Evolutionary conservation across 805 yeast species (phyloP).

Genomic region (Candida silvicultrix): DNA sequence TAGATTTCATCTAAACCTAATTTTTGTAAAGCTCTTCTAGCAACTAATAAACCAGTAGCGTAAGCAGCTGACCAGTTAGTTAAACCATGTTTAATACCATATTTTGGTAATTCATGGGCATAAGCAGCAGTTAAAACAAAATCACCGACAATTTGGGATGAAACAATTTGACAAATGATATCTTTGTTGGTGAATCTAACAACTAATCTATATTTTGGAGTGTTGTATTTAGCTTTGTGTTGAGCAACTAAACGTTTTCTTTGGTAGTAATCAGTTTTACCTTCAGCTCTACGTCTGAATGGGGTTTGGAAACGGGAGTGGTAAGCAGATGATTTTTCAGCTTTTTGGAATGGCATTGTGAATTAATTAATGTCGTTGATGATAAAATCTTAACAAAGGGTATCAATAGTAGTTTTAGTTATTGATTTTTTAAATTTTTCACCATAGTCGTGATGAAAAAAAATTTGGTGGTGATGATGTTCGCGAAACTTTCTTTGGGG

Average conservation of each 20-base stretch:
- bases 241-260: conserved; percentile 99
- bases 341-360: conserved; percentile 73
- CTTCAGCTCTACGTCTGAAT: conserved; percentile 99
- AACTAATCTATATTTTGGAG: conserved; percentile 99
- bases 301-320: conserved; percentile 99
- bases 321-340: conserved; percentile 84
- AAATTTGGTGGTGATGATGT: background rate
- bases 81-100: conserved; percentile 97
- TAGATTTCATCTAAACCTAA: conserved; percentile 98
- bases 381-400: background rate
- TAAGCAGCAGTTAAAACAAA: conserved; percentile 95
- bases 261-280: conserved; percentile 99
- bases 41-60: conserved; percentile 96
- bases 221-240: conserved; percentile 99
- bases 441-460: background rate
- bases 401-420: background rate
- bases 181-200: conserved; percentile 99
- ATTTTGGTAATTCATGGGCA: conserved; percentile 97
- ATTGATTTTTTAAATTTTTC: background rate
- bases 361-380: background rate
- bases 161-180: conserved; percentile 95
- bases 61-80: conserved; percentile 99
- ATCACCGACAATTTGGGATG: conserved; percentile 97
- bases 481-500: too few relatives aligned
- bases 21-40: conserved; percentile 98